Evolutionary conservation across 164 flowering plant genomes (phyloP).

Genomic region (Warburgia ugandensis): DNA sequence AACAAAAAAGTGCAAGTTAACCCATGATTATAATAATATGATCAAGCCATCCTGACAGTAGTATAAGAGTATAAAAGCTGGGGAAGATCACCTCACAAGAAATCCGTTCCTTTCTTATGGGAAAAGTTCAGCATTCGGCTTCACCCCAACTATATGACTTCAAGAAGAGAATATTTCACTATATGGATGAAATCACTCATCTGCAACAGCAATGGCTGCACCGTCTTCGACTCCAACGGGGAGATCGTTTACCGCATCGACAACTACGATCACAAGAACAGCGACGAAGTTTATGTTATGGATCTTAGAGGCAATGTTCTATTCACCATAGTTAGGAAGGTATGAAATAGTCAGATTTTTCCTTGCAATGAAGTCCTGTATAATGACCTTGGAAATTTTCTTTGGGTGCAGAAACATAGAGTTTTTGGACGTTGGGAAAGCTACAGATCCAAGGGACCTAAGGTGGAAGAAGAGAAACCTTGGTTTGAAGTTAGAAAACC

Average conservation of each 20-base stretch:
- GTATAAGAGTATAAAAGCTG: too few species aligned
- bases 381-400: too few species aligned
- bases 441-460: slow-evolving; percentile 14
- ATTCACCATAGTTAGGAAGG: slow-evolving; percentile 24
- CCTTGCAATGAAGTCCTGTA: too few species aligned
- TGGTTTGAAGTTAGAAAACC: slow-evolving; percentile 32
- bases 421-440: slow-evolving; percentile 36
- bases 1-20: too few species aligned
- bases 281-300: slow-evolving; percentile 32
- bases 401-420: slow-evolving; percentile 17
- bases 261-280: slow-evolving; percentile 24
- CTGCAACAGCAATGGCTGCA: slow-evolving; percentile 29
- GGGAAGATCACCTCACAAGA: too few species aligned
- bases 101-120: too few species aligned
- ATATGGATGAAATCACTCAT: slow-evolving; percentile 44
- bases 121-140: too few species aligned
- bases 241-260: slow-evolving; percentile 34
- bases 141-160: slow-evolving; percentile 8
- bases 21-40: too few species aligned
- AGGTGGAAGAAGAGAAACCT: slow-evolving; percentile 15
- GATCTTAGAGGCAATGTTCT: slow-evolving; percentile 30
- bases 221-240: slow-evolving; percentile 29
- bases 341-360: slow-evolving; percentile 2
- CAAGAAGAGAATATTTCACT: slow-evolving; percentile 25
- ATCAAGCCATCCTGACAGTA: too few species aligned